Conservation (phyloP, 352 stramenopile species). For the Phytophthora pinifolia region DNA sequence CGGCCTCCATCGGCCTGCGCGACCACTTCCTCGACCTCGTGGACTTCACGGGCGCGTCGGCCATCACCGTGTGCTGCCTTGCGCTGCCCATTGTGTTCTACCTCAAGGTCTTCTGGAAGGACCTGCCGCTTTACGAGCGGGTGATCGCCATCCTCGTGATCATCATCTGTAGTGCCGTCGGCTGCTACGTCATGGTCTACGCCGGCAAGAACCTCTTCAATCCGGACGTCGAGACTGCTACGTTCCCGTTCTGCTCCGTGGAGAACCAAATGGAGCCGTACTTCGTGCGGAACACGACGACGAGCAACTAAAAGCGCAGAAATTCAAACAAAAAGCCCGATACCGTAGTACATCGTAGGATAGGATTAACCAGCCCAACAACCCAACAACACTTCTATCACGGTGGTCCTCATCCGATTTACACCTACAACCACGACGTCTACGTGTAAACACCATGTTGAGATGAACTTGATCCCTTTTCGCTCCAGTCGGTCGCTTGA, state of each 20-base stretch:
- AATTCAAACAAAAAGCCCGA: too few species aligned
- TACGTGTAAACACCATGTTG: conserved; percentile 15
- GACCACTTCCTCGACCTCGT: conserved; percentile 39
- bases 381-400: too few species aligned
- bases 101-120: conserved; percentile 39
- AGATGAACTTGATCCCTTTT: conserved; percentile 5
- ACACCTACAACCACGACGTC: conserved; percentile 3
- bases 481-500: too few species aligned
- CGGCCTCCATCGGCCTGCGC: conserved; percentile 24
- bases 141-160: conserved; percentile 27
- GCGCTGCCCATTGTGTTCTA: conserved; percentile 45
- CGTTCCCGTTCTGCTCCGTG: conserved; percentile 33
- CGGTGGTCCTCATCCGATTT: conserved; percentile 10
- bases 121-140: conserved; percentile 37
- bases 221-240: conserved; percentile 20
- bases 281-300: conserved; percentile 25
- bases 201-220: conserved; percentile 38
- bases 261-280: conserved; percentile 32
- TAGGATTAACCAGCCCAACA: conserved; percentile 22
- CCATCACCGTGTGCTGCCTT: conserved; percentile 41
- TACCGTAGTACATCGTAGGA: too few species aligned
- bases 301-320: conserved; percentile 18
- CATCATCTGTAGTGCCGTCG: conserved; percentile 28
- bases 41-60: conserved; percentile 45
- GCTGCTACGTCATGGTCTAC: conserved; percentile 39